Conservation (phyloP, 495 filamentous ascomycete species). For the Penicillium paxilli region DNA sequence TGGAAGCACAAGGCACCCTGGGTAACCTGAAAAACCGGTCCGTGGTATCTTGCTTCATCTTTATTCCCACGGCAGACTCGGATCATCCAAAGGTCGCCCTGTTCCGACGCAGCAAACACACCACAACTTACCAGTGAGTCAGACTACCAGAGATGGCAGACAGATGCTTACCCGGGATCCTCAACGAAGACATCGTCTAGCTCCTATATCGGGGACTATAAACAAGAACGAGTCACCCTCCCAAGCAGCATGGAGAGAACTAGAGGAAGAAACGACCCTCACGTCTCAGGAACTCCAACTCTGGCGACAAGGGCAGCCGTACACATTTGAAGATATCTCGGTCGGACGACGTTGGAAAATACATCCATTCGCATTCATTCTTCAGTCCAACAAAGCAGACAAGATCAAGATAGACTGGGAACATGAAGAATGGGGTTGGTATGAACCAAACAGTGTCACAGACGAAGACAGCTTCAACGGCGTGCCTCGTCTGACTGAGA, state of each 20-base stretch:
- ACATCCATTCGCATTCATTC: conserved; percentile 56
- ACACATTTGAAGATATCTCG: conserved; percentile 52
- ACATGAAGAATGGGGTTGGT: conserved; percentile 58
- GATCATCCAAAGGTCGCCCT: conserved; percentile 49
- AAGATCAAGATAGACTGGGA: conserved; percentile 63
- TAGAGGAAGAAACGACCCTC: conserved; percentile 62
- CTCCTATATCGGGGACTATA: conserved; percentile 62
- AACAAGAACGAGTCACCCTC: conserved; percentile 51
- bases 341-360: conserved; percentile 61
- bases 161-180: neutral
- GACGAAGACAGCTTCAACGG: conserved; percentile 42
- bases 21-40: conserved; percentile 39
- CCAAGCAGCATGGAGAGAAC: conserved; percentile 59
- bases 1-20: neutral
- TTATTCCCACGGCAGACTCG: conserved; percentile 40
- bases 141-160: neutral
- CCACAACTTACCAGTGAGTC: conserved; percentile 54
- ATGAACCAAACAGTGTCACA: conserved; percentile 45
- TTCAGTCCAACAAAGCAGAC: conserved; percentile 13
- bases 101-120: conserved; percentile 57
- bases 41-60: conserved; percentile 59
- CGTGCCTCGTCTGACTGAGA: conserved; percentile 58
- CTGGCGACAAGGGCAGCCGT: conserved; percentile 59
- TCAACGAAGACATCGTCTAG: conserved; percentile 47
- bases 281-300: conserved; percentile 43